These are phyloP conservation scores for Talaromyces stipitatus DNA, from an alignment of 495 filamentous ascomycete genomes.

Conservation along the genomic window DNA sequence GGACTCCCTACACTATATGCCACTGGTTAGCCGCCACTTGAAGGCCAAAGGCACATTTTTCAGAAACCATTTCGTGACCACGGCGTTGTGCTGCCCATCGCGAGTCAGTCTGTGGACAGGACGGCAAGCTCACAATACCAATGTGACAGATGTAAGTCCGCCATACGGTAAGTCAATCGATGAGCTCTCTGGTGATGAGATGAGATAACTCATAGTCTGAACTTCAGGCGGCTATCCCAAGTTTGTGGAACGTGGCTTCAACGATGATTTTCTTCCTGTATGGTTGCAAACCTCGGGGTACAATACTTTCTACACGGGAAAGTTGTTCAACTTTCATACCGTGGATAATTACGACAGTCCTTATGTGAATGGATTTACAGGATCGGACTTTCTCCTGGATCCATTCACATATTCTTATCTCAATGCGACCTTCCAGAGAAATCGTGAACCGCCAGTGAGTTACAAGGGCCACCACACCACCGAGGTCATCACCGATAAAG, in stretches of 20 bases:
- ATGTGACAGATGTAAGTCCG: constrained; percentile 61
- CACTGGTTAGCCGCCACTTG: constrained; percentile 43
- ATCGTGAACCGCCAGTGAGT: constrained; percentile 49
- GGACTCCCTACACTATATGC: constrained; percentile 51
- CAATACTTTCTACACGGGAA: constrained; percentile 66
- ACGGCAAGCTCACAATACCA: constrained; percentile 63
- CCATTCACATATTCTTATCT: constrained; percentile 66
- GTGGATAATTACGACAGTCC: constrained; percentile 52
- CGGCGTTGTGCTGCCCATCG: constrained; percentile 57
- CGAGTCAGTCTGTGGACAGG: constrained; percentile 59
- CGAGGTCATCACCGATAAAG: constrained; percentile 57
- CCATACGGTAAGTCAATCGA: constrained; percentile 48
- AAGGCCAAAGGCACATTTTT: constrained; percentile 48
- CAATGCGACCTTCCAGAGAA: constrained; percentile 59
- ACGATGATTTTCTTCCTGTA: constrained; percentile 57
- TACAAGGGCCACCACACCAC: constrained; percentile 51
- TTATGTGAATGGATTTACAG: constrained; percentile 47
- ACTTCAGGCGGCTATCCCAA: constrained; percentile 59
- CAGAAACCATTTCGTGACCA: constrained; percentile 53
- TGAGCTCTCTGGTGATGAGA: background rate
- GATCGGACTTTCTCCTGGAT: constrained; percentile 60
- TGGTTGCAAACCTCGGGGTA: constrained; percentile 68
- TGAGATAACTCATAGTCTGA: constrained; percentile 10
- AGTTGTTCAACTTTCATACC: constrained; percentile 61
- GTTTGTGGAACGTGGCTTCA: constrained; percentile 57